Base-by-base conservation (phyloP, 2,329 filamentous ascomycete genomes). In the Lachnellula suecica region DNA sequence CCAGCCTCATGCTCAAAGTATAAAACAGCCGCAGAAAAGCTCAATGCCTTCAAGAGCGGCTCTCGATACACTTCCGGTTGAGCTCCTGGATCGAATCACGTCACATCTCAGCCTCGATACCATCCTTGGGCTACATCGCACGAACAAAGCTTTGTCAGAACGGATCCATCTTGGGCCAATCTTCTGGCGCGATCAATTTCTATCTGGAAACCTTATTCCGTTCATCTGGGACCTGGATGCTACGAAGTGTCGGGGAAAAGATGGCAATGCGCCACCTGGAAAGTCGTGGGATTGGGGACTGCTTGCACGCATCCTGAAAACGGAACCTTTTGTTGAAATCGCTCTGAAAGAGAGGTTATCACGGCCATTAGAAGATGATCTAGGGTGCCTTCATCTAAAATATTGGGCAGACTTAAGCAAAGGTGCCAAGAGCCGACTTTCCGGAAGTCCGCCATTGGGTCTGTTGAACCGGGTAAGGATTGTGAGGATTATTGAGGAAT, bases 401-500 rank as follows among this genome's bases (percentile, higher is more conserved):
- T 27, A n/a, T 31, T 49, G 35, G 35, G 3, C 11, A 22, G 35
- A 29, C 19, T 5, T 44, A 3, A 40, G 31, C 23, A 42, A 43
- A 27, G n/a, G 42, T 34, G 40, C 42, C 19, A 29, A 20, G 8
- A 31, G 38, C 19, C 40, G 44, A 34, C 44, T 53, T 13, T 29
- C 22, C 6, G 47, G 42, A n/a, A 10, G 5, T 35, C 45, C 47
- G 15, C 51, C 51, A 24, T 27, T 49, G 19, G 51, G 51, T 10
- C 44, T 53, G 40, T 29, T 53, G n/a, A 53, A 53, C 35, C 46
- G 51, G 9, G 41, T 47, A 11, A 49, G 51, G 47, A 49, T 53
- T 31, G 24, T 53, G 13, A 53, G 25, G 35, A 47, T 49, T 9
- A 53, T 53, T 25, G 23, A 17, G 13, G 19, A 51, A n/a, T 41